A percentile compares a stretch with the other conserved stretches of the same genome.
Conservation (phyloP, 257 asterid species). For the Solanum arcanum region DNA sequence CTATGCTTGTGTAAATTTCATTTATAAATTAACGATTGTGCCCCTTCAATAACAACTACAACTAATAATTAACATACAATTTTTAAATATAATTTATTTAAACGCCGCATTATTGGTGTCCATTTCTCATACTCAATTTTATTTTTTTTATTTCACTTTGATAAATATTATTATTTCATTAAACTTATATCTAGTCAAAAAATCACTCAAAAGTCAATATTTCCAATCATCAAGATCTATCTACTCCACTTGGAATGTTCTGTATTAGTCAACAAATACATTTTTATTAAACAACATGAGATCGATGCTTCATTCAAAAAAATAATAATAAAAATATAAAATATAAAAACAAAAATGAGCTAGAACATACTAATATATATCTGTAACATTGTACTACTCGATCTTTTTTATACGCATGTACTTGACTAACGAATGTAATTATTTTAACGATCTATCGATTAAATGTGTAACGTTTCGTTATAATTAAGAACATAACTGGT, state of each 20-base stretch:
- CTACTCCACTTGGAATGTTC: constrained; percentile 59
- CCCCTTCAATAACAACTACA: background rate
- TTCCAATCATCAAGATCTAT: constrained; percentile 37
- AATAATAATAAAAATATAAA: background rate
- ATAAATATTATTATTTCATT: background rate
- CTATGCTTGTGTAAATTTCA: background rate
- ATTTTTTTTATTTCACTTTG: background rate
- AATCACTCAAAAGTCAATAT: constrained; percentile 33
- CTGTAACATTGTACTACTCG: background rate
- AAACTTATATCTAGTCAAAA: background rate
- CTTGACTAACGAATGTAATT: background rate
- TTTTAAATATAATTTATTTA: background rate
- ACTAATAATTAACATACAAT: background rate
- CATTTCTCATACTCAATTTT: background rate
- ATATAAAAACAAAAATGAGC: background rate
- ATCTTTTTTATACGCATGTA: background rate
- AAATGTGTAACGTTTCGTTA: background rate
- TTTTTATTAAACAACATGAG: constrained; percentile 4
- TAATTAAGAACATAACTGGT: background rate
- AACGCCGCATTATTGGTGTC: background rate
- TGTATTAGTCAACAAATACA: constrained; percentile 27
- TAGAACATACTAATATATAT: background rate
- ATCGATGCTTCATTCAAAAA: background rate
- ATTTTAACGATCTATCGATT: background rate
- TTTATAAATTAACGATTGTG: background rate